Base-by-base conservation (phyloP, 2,329 filamentous ascomycete genomes). In the Trichoderma sp. region DNA sequence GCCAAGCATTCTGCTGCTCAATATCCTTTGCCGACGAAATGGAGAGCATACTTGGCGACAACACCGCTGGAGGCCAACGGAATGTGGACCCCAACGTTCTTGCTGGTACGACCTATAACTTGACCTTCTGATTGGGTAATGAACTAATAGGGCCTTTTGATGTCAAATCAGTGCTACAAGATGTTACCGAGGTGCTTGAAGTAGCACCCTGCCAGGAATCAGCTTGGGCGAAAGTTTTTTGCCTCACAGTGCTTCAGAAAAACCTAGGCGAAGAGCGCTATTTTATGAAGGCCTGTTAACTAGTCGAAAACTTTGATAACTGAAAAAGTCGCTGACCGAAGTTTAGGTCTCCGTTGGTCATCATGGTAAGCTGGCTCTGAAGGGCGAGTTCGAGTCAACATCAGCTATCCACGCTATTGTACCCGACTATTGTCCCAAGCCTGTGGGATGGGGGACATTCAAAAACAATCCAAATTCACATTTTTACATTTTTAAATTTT, bases 401-500 rank as follows among this genome's bases (percentile, higher is more conserved):
- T 56, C 31, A 37, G 14, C 62, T 4, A 65, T 65, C 11, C 62
- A 65, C 35, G 6, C 35, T 0, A 57, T 56, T 37, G 56, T 24
- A 13, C 62, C 52, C 5, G 62, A 47, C 5, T 65, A 56, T 29
- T 65, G 62, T 29, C 62, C 62, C 19, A 65, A 43, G 24, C 62
- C 62, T 2, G 56, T 56, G 4, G 52, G 52, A 19, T 65, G 62
- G 33, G 62, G 62, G 5, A 65, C 62, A 10, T 65, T 65, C 1
- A 14, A 57, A 13, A 47, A 55, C 5, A 35, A 65, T 3, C 1
- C 62, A 6, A 56, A 65, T 7, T 56, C 35, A 19, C 62, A 65
- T 24, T 65, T 65, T 27, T 65, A 65, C 52, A 56, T 65, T 43
- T 65, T 52, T n/a, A 65, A 65, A 27, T 65, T 65, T 31, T 65